Evolutionary conservation across 2,329 filamentous ascomycete species (phyloP), one percentile per base, ranked within the genome.

Genomic region (Xylaria sp.): DNA sequence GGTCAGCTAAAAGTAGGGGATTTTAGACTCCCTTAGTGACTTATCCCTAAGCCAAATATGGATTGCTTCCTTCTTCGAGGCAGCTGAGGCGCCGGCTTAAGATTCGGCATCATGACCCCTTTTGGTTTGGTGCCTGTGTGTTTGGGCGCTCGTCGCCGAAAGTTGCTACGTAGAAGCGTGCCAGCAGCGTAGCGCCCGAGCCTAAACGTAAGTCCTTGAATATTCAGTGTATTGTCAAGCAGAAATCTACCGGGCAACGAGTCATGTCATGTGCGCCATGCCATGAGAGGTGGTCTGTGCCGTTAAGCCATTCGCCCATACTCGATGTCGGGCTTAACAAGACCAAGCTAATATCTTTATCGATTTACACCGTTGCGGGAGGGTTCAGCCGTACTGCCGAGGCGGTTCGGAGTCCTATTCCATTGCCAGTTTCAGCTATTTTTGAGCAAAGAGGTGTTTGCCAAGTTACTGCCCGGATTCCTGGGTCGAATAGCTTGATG

Each of bases 401-500:
- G 51, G 41, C n/a, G 20, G 49, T 46, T 62, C 64, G 59, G 60
- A 67, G 54, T 67, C 51, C 56, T 57, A 64, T 48, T 18, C 18
- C 33, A 12, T 31, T 33, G 49, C 23, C 48, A 23, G 31, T 43
- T 43, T 25, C 15, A 43, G 43, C 25, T 43, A 46, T 64, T 18
- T 31, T 10, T 25, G 46, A 28, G 8, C 5, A 23, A 20, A 28
- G 20, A 18, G 4, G 8, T 31, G 36, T 10, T 62, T 46, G 20
- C 39, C 28, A 41, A 60, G 25, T 57, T 41, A 28, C 39, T 54
- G 23, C 23, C 64, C 64, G 23, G 33, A 52, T 52, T 49, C 39
- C 36, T 15, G 41, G 57, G 28, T 20, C 25, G 8, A 28, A 28
- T 25, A 18, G 13, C 46, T 31, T 33, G 31, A n/a, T 33, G 46